phyloP scores from a whole-genome alignment of 192 early-diverging fungal genomes.

The Entophlyctis luteolus region DNA sequence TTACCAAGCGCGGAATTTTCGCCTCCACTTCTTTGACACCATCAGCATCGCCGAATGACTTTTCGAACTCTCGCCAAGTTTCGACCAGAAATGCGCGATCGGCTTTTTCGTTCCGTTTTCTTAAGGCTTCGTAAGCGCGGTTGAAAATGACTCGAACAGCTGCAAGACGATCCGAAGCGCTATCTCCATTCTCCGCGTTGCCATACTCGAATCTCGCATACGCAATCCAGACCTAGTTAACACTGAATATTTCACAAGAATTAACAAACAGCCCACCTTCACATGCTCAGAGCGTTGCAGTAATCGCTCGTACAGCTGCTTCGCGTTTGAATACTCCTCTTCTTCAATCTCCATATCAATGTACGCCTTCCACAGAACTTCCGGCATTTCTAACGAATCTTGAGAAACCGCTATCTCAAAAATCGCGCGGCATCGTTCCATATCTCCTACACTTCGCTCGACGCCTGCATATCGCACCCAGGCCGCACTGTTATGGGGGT shows the following conservation, averaged over 20 bases:
- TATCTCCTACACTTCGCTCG: slow-evolving; percentile 80
- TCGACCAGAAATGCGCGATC: slow-evolving; percentile 87
- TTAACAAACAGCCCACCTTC: slow-evolving; percentile 61
- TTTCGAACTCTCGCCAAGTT: slow-evolving; percentile 86
- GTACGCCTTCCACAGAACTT: slow-evolving; percentile 96
- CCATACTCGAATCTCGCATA: slow-evolving; percentile 85
- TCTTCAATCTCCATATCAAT: slow-evolving; percentile 91
- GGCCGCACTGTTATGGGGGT: slow-evolving; percentile 78
- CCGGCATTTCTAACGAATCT: slow-evolving; percentile 92
- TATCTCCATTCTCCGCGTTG: slow-evolving; percentile 53
- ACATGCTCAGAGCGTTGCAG: slow-evolving; percentile 86
- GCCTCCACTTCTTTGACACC: slow-evolving; percentile 58
- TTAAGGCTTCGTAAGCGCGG: slow-evolving; percentile 66
- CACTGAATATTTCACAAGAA: background rate
- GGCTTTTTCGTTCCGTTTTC: slow-evolving; percentile 69
- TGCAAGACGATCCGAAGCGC: slow-evolving; percentile 33
- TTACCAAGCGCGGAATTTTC: slow-evolving; percentile 86
- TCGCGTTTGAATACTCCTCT: slow-evolving; percentile 73
- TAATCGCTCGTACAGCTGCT: slow-evolving; percentile 78
- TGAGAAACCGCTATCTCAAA: slow-evolving; percentile 90
- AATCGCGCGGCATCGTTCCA: slow-evolving; percentile 77
- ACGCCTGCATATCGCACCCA: slow-evolving; percentile 98
- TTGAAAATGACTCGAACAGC: slow-evolving; percentile 74
- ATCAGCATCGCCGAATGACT: slow-evolving; percentile 44
- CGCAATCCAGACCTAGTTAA: slow-evolving; percentile 73